phyloP scores from a whole-genome alignment of 495 filamentous ascomycete genomes.

The Aspergillus ellipticus region DNA sequence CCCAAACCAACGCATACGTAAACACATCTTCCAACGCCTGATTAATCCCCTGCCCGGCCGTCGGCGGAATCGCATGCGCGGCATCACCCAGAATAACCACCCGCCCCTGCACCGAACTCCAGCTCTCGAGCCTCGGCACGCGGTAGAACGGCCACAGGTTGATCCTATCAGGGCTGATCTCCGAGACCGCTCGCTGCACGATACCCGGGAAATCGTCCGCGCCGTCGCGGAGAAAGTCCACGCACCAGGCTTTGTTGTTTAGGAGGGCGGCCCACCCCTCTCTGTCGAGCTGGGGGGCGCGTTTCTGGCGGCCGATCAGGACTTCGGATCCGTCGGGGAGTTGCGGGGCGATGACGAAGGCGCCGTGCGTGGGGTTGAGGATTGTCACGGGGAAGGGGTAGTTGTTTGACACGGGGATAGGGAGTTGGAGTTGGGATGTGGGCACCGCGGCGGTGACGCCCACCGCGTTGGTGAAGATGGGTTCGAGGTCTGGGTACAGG shows the following conservation, averaged over 20 bases:
- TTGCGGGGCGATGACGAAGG: conserved; percentile 48
- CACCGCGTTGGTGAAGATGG: conserved; percentile 25
- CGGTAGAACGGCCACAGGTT: conserved; percentile 43
- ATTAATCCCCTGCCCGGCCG: conserved; percentile 40
- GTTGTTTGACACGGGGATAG: too few relatives aligned
- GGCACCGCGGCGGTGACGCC: conserved; percentile 29
- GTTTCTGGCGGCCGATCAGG: conserved; percentile 39
- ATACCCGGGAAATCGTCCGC: conserved; percentile 30
- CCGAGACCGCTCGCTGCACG: conserved; percentile 30
- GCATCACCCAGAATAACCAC: conserved; percentile 45
- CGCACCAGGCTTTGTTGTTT: conserved; percentile 31
- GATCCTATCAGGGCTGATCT: conserved; percentile 24
- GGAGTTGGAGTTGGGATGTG: conserved; percentile 18
- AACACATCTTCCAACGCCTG: conserved; percentile 43
- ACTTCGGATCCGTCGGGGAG: conserved; percentile 40
- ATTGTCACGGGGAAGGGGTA: conserved; percentile 43
- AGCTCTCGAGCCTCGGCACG: conserved; percentile 33
- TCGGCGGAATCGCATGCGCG: conserved; percentile 47
- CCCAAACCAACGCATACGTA: conserved; percentile 21
- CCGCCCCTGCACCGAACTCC: conserved; percentile 29
- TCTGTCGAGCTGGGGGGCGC: conserved; percentile 26
- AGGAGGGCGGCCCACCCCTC: conserved; percentile 33
- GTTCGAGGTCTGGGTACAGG: conserved; percentile 28
- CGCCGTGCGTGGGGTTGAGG: conserved; percentile 33
- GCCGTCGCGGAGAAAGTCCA: conserved; percentile 28